Evolutionary conservation across 2,329 filamentous ascomycete species (phyloP), one percentile per base, ranked within the genome.

Genomic region (Fusarium nisikadoi): DNA sequence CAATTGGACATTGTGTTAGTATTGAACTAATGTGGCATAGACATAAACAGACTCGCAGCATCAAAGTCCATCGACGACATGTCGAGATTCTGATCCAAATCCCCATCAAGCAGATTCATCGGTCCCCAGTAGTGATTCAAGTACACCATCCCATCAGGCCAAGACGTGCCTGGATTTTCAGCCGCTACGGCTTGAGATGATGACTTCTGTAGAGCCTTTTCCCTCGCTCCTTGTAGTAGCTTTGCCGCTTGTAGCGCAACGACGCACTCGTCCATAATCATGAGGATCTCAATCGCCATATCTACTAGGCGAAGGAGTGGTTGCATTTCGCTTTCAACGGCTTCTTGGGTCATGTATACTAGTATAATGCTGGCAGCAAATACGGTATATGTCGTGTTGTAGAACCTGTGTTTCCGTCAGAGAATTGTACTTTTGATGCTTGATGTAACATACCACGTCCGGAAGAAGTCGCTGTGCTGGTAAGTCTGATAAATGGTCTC

Each of bases 21-120:
- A 88, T 39, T 90, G 87, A 19, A 92, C 95, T 77, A 97, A 91
- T 0, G 93, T 94, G 41, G 93, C 91, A 83, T 98, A 94, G 45
- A 98, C 89, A 83, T 98, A 95, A 52, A 98, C 90, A 2, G 91
- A 86, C 36, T 91, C 20, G 50, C 25, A 2, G 36, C 50, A 14
- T 54, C 50, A 54, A 54, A 54, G 8, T 54, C 50, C 11, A 54
- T 54, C 14, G 50, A 41, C 6, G 35, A 54, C 16, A 41, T 29
- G 2, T 54, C 50, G 5, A 54, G 35, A 4, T 31, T 54, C 35
- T 54, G 50, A 29, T 54, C 50, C 35, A 54, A 8, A 0, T 54
- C 50, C 4, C 35, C 35, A 6, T 54, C 50, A 4, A 54, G 11
- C 6, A 54, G 3, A 41, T 54, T 54, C 25, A 54, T 20, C 2